Base-by-base conservation (phyloP, 345 rosid species). In the Pistacia integerrima region DNA sequence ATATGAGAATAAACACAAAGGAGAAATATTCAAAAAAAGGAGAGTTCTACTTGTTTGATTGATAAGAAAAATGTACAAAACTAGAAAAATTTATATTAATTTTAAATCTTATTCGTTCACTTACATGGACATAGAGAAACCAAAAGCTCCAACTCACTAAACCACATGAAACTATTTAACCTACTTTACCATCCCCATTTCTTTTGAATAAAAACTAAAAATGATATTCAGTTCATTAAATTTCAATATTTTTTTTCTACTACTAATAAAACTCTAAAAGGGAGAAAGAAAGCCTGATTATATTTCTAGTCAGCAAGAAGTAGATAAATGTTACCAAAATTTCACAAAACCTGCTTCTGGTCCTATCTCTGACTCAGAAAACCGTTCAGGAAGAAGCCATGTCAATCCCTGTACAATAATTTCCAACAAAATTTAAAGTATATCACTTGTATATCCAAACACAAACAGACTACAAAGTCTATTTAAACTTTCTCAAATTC, bases 331-430 rank as follows among this genome's bases (percentile, higher is more conserved):
- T 91, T 92, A 90, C 97, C 97, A 88, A 94, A 92, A 63, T 87
- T 81, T 85, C 90, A 92, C 92, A 90, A 89, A 94, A 94, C 97
- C 98, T 93, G 98, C 97, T 94, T 94, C 97, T 78, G 97, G 97
- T 81, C 94, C 95, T 73, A 94, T 94, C 89, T 91, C 97, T 81
- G 98, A 93, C 80, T 82, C 72, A 58, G 97, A 93, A 83, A 94
- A 93, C 78, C 95, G 84, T 85, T 91, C 97, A 2, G 94, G 96
- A 78, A 94, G 93, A 81, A 93, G 90, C 98, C 98, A 95, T 63
- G 98, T 93, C 83, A 95, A 80, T 85, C 98, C 99, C 99, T 95
- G 92, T 41, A 75, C 56, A 72, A 73, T 16, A 41, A 61, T 70
- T 74, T 44, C 55, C 71, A 59, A 65, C 3, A 55, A 10, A 44